phyloP scores from a whole-genome alignment of 1,284 basidiomycete genomes.

The Puccinia sorghi region DNA sequence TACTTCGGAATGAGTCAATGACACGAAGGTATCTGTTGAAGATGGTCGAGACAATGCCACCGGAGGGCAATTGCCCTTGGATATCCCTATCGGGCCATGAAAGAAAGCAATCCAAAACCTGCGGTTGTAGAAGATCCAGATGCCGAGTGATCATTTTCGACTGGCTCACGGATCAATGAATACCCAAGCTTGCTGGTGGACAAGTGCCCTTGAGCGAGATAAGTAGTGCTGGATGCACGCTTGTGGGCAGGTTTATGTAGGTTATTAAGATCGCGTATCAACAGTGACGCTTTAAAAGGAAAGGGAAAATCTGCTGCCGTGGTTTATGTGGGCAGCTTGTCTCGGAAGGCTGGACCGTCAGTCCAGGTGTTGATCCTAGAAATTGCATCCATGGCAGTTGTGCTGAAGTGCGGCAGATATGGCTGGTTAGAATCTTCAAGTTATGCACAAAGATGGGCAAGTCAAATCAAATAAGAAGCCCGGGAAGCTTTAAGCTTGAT shows the following conservation, averaged over 20 bases:
- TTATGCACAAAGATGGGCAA: constrained; percentile 3
- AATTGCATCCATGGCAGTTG: constrained; percentile 13
- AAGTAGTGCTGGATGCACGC: not conserved
- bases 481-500: constrained; percentile 7
- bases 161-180: not conserved
- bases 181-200: constrained; percentile 18
- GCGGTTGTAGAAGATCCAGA: constrained; percentile 11
- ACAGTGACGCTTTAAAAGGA: not conserved
- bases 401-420: constrained; percentile 16
- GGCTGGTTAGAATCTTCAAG: not conserved
- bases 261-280: not conserved
- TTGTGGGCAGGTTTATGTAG: not conserved
- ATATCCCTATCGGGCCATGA: not conserved
- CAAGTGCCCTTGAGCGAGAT: not conserved
- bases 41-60: not conserved
- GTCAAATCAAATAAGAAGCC: not conserved
- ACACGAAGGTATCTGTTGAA: not conserved
- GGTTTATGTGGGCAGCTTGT: not conserved
- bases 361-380: constrained; percentile 12
- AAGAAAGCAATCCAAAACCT: not conserved
- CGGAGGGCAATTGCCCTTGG: not conserved
- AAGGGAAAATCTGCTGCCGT: not conserved
- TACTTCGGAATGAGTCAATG: not conserved
- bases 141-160: constrained; percentile 9
- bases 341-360: constrained; percentile 20